Conservation (phyloP, 108 stramenopile genomes). For the Poteriospumella lacustris region DNA sequence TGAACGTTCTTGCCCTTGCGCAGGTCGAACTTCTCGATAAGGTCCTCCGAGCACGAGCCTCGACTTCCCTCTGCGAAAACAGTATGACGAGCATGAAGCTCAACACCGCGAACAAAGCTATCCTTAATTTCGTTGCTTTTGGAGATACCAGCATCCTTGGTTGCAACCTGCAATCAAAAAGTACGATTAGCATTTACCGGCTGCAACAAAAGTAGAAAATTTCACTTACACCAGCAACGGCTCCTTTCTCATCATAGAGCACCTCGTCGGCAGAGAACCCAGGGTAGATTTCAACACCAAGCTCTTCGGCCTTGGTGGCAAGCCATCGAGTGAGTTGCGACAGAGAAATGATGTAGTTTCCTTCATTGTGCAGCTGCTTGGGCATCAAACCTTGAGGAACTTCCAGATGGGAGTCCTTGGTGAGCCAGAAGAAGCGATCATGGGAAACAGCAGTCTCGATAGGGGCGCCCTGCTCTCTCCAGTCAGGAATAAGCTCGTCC, state of each 20-base stretch:
- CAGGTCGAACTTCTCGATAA: conserved; percentile 81
- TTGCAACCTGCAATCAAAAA: background rate
- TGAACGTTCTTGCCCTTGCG: conserved; percentile 70
- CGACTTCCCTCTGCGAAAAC: conserved; percentile 95
- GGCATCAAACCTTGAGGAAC: conserved; percentile 57
- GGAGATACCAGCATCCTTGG: conserved; percentile 79
- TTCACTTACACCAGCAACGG: conserved; percentile 5
- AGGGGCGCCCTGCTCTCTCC: conserved; percentile 53
- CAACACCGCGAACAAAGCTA: conserved; percentile 93
- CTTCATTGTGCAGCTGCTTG: conserved; percentile 83
- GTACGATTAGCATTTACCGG: background rate
- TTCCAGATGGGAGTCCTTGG: conserved; percentile 37
- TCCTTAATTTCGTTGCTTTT: conserved; percentile 81
- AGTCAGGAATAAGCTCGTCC: conserved; percentile 83
- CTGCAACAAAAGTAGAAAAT: background rate
- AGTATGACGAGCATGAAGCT: conserved; percentile 88
- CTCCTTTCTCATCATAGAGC: conserved; percentile 60
- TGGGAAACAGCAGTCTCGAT: conserved; percentile 73
- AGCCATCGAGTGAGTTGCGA: conserved; percentile 85
- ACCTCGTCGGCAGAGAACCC: conserved; percentile 94
- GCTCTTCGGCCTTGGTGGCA: conserved; percentile 83
- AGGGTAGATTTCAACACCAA: conserved; percentile 96
- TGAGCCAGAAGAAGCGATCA: conserved; percentile 75
- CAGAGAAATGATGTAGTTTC: conserved; percentile 89
- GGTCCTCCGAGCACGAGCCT: conserved; percentile 82